Evolutionary conservation across 306 rosid genomes (phyloP).

Genomic region (Arachis hypogaea): DNA sequence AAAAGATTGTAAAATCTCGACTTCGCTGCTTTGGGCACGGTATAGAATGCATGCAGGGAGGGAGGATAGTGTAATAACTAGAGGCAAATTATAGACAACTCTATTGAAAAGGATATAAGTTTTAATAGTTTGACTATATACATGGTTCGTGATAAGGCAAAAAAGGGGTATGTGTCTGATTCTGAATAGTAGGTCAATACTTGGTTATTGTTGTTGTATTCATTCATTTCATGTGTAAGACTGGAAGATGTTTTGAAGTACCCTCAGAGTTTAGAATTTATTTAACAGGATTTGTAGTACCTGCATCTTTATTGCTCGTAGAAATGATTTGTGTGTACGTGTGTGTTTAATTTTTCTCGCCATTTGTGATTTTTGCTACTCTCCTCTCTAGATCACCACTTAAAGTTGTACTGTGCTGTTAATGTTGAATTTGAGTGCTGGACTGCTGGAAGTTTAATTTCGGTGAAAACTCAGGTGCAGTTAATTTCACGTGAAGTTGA

Average conservation of each 20-base stretch:
- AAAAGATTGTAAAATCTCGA: too few relatives aligned
- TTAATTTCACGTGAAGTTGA: too few relatives aligned
- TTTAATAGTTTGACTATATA: neutral
- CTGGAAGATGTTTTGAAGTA: neutral
- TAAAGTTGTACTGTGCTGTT: constrained; percentile 2
- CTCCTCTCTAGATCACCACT: constrained; percentile 1
- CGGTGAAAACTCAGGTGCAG: too few relatives aligned
- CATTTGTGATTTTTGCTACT: constrained; percentile 5
- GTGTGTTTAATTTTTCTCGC: neutral
- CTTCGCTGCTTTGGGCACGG: neutral
- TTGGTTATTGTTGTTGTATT: neutral
- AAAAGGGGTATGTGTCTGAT: neutral
- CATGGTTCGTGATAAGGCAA: neutral
- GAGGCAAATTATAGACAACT: neutral
- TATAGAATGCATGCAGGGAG: neutral
- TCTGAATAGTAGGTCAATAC: neutral
- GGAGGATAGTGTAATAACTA: neutral
- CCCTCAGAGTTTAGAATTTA: neutral
- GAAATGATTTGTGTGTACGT: neutral
- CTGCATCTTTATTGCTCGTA: constrained; percentile 1
- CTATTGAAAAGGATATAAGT: neutral
- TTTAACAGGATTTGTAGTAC: neutral
- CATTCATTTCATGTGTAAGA: neutral
- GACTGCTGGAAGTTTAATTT: neutral
- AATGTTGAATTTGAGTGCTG: constrained; percentile 16